Percentiles rank a stretch among this genome's conserved stretches.
phyloP scores from a whole-genome alignment of 768 basidiomycete species.

The button mushroom (Agaricus bisporus) region DNA sequence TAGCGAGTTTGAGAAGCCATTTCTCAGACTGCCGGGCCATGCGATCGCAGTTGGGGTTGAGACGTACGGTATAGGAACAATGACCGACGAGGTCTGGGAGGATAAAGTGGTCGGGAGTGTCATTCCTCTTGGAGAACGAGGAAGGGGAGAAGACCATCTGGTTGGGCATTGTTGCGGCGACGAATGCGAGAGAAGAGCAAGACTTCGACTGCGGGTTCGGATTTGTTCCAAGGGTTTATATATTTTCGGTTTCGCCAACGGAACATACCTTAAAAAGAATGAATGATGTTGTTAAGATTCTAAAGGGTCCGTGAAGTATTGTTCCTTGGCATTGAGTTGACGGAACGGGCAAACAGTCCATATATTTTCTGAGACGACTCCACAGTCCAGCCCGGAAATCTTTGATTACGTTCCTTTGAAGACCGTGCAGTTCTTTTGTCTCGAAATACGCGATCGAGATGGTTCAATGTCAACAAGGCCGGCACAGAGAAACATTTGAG shows the following conservation, averaged over 20 bases:
- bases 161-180: not conserved
- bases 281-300: not conserved
- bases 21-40: slow-evolving; percentile 38
- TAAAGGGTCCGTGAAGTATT: not conserved
- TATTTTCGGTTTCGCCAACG: not conserved
- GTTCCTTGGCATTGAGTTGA: not conserved
- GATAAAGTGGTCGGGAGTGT: slow-evolving; percentile 31
- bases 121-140: not conserved
- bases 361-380: not conserved
- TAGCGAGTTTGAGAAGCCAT: slow-evolving; percentile 42
- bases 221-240: not conserved
- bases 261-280: not conserved
- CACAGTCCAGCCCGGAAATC: not conserved
- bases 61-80: slow-evolving; percentile 38
- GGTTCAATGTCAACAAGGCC: too few relatives aligned
- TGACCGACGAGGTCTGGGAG: slow-evolving; percentile 51
- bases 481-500: too few relatives aligned
- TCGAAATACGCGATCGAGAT: too few relatives aligned
- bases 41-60: slow-evolving; percentile 36
- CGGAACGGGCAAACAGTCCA: not conserved
- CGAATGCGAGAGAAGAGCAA: not conserved
- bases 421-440: not conserved
- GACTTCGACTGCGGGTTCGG: not conserved
- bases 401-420: not conserved
- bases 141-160: not conserved